Base-by-base conservation (phyloP, 176 grass and related monocot species). In the Secale cereale region DNA sequence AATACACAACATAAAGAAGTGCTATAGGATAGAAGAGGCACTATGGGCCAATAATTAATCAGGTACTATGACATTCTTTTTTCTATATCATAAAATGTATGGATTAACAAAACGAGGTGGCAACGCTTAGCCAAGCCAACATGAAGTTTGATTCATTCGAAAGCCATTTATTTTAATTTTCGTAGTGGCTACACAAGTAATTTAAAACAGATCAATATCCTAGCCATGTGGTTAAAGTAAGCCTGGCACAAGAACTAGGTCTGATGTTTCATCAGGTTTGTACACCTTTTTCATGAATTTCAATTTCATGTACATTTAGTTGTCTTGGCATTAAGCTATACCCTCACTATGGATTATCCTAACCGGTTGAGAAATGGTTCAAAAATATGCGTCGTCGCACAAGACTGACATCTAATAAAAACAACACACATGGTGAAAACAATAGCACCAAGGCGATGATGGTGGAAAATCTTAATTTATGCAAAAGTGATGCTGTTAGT, bases 161-260 rank as follows among this genome's bases (percentile, higher is more conserved):
- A 57, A 57, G 30, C n/a, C 22, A 17, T 4, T 70, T 8, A 26
- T 56, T 81, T 83, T 63, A 30, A 40, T 93, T 20, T 60, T 59
- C 2, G 63, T 83, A 94, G 88, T 89, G 76, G 70, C 84, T 94
- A 37, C 48, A 19, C 2, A 81, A 91, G 69, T 64, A 48, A 68
- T 94, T 89, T 71, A 71, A 79, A 69, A 78, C 43, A 87, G 85
- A 89, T 48, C 81, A 23, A 48, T 91, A 91, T 78, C 89, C 87
- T 83, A 89, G 78, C 13, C 84, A 81, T 8, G 40, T 79, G 60
- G 54, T 71, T 65, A 94, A 87, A 77, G 82, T n/a, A n/a, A n/a
- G n/a, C n/a, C n/a, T n/a, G n/a, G n/a, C n/a, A n/a, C n/a, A n/a
- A n/a, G n/a, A n/a, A n/a, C n/a, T n/a, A n/a, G n/a, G n/a, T n/a